Base-by-base conservation (phyloP, 1,139 yeast species). In the Yamadazyma jaroonii region DNA sequence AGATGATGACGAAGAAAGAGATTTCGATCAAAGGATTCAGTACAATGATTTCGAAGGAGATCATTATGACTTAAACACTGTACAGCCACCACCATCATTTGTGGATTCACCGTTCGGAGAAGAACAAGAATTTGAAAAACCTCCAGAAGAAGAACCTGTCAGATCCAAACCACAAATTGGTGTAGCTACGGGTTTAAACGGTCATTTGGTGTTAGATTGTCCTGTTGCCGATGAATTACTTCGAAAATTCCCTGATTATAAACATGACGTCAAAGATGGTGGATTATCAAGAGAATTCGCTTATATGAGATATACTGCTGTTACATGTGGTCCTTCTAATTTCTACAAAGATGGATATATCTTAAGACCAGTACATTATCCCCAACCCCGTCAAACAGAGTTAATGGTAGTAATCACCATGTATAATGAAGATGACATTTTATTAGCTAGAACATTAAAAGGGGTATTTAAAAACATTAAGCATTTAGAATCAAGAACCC, bases 251-350 rank as follows among this genome's bases (percentile, higher is more conserved):
- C 75, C 72, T 12, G 74, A 68, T 43, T 70, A 68, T 44, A 49
- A 55, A 17, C 50, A 57, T 3, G 56, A 47, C 6, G 54, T 51
- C 20, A 60, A 61, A 39, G 72, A 68, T 43, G 72, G 72, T 9
- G 74, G 74, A 1, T 58, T 69, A 37, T 57, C 70, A 9, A 56
- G 76, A 54, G 77, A 71, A 45, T 70, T 71, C 45, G 64, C 74
- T 13, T 69, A 67, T 48, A 70, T 71, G 76, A 59, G 77, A 55
- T 71, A 71, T 50, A 67, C 75, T 1, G 76, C 76, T 9, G 74
- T 69, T 7, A 71, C 76, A 2, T 71, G 76, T 55, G 77, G 76
- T 1, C 77, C 77, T 11, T 67, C 74, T 6, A 70, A 71, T 45
- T 71, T 70, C 47, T 62, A 62, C 43, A 57, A 69, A 29, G 73